Base-by-base conservation (phyloP, 208 protist species). In the Acanthamoeba sp. region DNA sequence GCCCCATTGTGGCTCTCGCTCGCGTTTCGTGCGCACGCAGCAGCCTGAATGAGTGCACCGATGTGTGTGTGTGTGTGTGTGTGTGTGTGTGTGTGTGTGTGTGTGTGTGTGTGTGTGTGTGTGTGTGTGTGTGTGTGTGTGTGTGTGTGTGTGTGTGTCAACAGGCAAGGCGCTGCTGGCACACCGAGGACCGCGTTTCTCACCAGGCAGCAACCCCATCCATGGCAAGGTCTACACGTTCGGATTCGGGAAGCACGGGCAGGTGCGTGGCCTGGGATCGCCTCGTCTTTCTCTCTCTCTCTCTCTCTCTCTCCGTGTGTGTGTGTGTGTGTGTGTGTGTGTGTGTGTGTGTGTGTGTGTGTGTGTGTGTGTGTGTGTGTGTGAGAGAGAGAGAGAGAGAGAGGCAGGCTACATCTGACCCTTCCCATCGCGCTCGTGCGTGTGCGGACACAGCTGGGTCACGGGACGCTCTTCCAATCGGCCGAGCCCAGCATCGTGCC, bases 161-260 rank as follows among this genome's bases (percentile, higher is more conserved):
- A 12, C 64, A 73, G 64, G 32, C 29, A 73, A 73, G 32, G 29
- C 32, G 64, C 64, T 36, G 32, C 29, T 73, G 64, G n/a, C 32
- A 16, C n/a, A 12, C n/a, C n/a, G 64, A 2, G 64, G 64, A 12
- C 42, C 42, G 42, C 42, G 55, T 18, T 59, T 16, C 55, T 59
- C 22, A 4, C 9, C 6, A 18, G 55, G 20, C 55, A 59, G 55
- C 12, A 48, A 5, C 69, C 2, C 32, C 40, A 36, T 24, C 32
- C 18, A 87, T 20, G 78, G 78, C 78, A 62, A 29, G 27, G 78
- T 87, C n/a, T 87, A 87, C 50, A 87, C 78, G 1, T 87, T 87
- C 32, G 78, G 78, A n/a, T 87, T 87, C 32, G 78, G 78, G 20
- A 87, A 87, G 50, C 78, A 87, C 32, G 78, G 78, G 16, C 78